These are phyloP conservation scores for Cytospora piceae DNA, from an alignment of 2,329 filamentous ascomycete genomes.

Conservation along the genomic window DNA sequence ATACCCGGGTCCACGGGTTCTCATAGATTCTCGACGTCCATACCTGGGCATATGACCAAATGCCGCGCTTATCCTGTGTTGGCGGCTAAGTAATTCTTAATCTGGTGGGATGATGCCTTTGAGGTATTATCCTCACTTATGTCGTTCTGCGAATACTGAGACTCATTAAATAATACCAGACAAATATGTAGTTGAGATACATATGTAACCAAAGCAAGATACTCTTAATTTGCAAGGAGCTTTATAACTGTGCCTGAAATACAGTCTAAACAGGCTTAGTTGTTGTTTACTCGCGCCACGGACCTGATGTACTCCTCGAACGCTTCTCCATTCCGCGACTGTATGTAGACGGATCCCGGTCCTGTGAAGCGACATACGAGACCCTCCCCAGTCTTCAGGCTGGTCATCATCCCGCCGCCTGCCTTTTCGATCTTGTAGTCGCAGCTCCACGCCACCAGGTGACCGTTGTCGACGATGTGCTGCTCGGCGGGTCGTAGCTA, in stretches of 20 bases:
- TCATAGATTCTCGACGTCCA: too few relatives aligned
- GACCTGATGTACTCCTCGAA: conserved; percentile 22
- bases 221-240: not conserved
- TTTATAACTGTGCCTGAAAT: too few relatives aligned
- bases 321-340: conserved; percentile 32
- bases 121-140: too few relatives aligned
- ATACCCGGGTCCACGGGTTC: too few relatives aligned
- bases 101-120: too few relatives aligned
- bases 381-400: conserved; percentile 33
- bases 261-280: not conserved
- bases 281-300: not conserved
- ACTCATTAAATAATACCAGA: too few relatives aligned
- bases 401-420: conserved; percentile 31
- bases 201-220: too few relatives aligned
- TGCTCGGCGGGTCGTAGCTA: conserved; percentile 33
- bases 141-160: too few relatives aligned
- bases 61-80: too few relatives aligned
- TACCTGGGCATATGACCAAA: too few relatives aligned
- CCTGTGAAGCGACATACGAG: conserved; percentile 33
- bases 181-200: too few relatives aligned
- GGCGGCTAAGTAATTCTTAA: too few relatives aligned
- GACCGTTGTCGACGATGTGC: conserved; percentile 34
- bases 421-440: conserved; percentile 34
- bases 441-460: conserved; percentile 35
- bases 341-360: conserved; percentile 31